Evolutionary conservation across 768 basidiomycete genomes (phyloP), one percentile per base, ranked within the genome.

Genomic region (Amylocystis lapponica): DNA sequence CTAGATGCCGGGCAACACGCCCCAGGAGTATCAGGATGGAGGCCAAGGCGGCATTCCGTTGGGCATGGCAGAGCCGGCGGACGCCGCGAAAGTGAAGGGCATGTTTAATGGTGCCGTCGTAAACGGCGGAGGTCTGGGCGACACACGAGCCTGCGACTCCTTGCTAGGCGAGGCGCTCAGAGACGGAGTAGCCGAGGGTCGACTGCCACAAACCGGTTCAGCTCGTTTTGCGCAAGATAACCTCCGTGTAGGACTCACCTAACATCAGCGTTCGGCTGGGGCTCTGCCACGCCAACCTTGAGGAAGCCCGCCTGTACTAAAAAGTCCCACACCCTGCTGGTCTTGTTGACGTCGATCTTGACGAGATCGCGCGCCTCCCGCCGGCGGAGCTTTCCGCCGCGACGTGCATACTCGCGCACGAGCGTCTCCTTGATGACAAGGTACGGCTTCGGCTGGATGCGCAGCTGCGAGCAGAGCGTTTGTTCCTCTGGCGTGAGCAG

Each of bases 371-470:
- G 77, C 10, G 92, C 91, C 62, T 96, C 92, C 41, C 92, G 74
- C 23, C 88, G 76, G 37, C 87, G 85, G 33, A 97, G 72, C 60
- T 88, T 86, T 10, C 94, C 94, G 17, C 87, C 86, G 42, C 92
- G 73, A 21, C 91, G 75, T 1, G 89, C 90, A 54, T 91, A 96
- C 68, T 98, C 95, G 25, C 92, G 79, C 23, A 99, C 83, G 31
- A 96, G 78, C 4, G 86, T 90, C 63, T 96, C 92, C 61, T 99
- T 99, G 67, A 98, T 88, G 47, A 87, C 80, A 39, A 99, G 80
- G 61, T 96, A 99, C 1, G 96, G 92, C 57, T 91, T 90, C 1
- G 96, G 95, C 16, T 96, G 74, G 45, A 99, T 92, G 5, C 93
- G 85, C 23, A 98, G 74, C 43, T 79, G 75, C 2, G 91, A 87